Evolutionary conservation across 495 filamentous ascomycete genomes (phyloP), one percentile per base, ranked within the genome.

Genomic region (Aspergillus bridgeri): DNA sequence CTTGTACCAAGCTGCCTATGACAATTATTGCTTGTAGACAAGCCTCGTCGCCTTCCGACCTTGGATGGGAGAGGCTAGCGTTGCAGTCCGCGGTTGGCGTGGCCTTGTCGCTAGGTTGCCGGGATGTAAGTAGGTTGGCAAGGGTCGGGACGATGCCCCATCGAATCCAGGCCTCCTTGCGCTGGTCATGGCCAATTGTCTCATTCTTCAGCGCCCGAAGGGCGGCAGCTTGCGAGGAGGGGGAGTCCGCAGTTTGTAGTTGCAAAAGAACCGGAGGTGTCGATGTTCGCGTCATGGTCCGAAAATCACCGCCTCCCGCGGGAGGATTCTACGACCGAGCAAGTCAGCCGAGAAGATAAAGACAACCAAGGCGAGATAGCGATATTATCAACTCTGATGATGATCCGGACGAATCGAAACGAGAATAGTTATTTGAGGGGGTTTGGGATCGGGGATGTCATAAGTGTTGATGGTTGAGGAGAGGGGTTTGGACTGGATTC

Each of bases 131-230:
- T 25, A 90, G 79, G 45, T 80, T 76, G 51, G 86, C 82, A 33
- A 97, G 74, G 42, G 83, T 75, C 23, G 82, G 81, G 43, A 96
- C 72, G 23, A 96, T 75, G 15, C 91, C 92, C 48, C 77, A 70
- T 48, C 74, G 73, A 20, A 98, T 74, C 79, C 85, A 91, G 42
- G 81, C 61, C 65, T 91, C 87, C 70, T 98, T 98, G 65, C 86
- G 84, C 66, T 94, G 86, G 23, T 89, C 83, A 73, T 97, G 91
- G 29, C 94, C 94, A 61, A 96, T 84, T 44, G 94, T 76, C 56
- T 95, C 88, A 71, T 96, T 92, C 78, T 96, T 98, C 15, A 98
- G 71, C 24, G 78, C 74, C 47, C 84, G 82, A 44, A 98, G 80
- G 49, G 83, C 81, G 43, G 75, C 75, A 25, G 87, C 77, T 65